These are phyloP conservation scores for Fusarium palustre DNA, from an alignment of 2,329 filamentous ascomycete genomes.

Conservation along the genomic window DNA sequence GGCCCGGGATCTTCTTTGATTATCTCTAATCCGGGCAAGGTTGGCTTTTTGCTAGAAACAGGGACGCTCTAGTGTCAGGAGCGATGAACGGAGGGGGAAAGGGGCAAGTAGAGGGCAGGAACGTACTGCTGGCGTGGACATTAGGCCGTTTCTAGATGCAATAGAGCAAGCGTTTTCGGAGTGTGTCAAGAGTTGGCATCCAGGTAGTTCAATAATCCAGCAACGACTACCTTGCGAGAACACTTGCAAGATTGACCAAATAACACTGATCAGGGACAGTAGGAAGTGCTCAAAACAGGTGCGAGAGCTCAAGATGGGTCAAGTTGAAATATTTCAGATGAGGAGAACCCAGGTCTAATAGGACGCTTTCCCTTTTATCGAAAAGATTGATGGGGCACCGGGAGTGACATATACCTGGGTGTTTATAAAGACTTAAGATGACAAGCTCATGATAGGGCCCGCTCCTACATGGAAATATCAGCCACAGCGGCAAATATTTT, in stretches of 20 bases:
- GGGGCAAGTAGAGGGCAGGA: conserved; percentile 19
- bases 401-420: conserved; percentile 39
- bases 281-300: conserved; percentile 16
- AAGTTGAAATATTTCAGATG: conserved; percentile 33
- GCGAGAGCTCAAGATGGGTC: conserved; percentile 23
- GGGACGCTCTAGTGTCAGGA: conserved; percentile 32
- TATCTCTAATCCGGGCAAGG: conserved; percentile 74
- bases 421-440: conserved; percentile 35
- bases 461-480: conserved; percentile 36
- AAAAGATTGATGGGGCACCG: conserved; percentile 37
- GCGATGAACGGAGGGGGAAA: conserved; percentile 20
- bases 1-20: conserved; percentile 80
- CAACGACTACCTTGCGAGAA: conserved; percentile 15
- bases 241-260: conserved; percentile 14
- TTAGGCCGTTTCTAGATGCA: conserved; percentile 46
- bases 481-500: conserved; percentile 38
- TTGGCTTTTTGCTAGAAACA: conserved; percentile 54
- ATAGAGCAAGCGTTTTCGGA: conserved; percentile 21
- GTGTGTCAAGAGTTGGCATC: conserved; percentile 38
- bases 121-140: conserved; percentile 51
- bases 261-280: conserved; percentile 20
- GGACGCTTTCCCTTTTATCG: conserved; percentile 45
- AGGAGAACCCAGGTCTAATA: conserved; percentile 29
- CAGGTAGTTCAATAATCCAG: conserved; percentile 31
- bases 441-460: conserved; percentile 38